Base-by-base conservation (phyloP, 2,329 filamentous ascomycete species). In the Penicillium concentricum region DNA sequence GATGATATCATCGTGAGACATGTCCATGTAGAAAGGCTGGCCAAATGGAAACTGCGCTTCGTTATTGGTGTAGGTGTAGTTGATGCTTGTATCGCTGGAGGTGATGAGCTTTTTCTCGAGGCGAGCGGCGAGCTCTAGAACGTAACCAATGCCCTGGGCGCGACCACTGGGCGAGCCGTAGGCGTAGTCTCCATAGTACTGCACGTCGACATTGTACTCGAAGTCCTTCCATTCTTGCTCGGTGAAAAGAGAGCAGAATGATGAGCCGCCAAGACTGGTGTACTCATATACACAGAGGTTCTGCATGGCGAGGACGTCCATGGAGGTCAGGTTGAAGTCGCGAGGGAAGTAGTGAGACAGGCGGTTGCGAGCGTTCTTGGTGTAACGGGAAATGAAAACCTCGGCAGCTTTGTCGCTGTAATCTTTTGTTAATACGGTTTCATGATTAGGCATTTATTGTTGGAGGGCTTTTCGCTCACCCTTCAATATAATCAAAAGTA, bases 211-310 rank as follows among this genome's bases (percentile, higher is more conserved):
- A 3, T 77, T 79, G 58, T 79, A 79, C 55, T 82, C 82, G 63
- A 81, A 84, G 18, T 79, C 80, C 20, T 74, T 69, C 82, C 82
- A 84, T 65, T 84, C 82, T 47, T 81, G 76, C 43, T 76, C 72
- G 0, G 81, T 84, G 69, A 84, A 84, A 26, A 84, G 74, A 20
- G 66, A 61, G 69, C 82, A 84, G 69, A 84, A 84, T 32, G 79
- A 74, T 4, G 79, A 82, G 54, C 68, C 69, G 20, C 80, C 79
- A 16, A 84, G 74, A 60, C 78, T 81, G 37, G 72, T 78, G 45
- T 71, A 73, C 66, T 85, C 82, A 62, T 84, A 85, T 2, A 80
- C 78, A 61, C 82, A 85, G 50, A 83, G 74, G 59, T 76, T 82
- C 65, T 78, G 76, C 76, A 81, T 78, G 22, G 74, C 76, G 44